These are phyloP conservation scores for Penicillium sp. DNA, from an alignment of 2,329 filamentous ascomycete species.

Conservation along the genomic window DNA sequence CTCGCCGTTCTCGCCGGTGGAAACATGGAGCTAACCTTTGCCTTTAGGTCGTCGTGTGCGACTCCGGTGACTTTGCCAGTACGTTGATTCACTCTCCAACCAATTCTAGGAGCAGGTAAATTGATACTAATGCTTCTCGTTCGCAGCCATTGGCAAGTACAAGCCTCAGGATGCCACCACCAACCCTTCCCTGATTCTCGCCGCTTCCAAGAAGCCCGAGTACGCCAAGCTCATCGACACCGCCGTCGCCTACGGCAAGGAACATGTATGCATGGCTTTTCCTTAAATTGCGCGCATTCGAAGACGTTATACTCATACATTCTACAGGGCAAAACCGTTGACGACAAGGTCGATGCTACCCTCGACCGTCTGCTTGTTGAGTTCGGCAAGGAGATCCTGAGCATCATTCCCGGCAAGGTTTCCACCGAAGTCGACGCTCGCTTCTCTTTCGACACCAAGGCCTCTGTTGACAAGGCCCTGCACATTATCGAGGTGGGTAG, in stretches of 20 bases:
- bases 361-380: slow-evolving; percentile 93
- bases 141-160: slow-evolving; percentile 93
- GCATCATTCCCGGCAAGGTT: slow-evolving; percentile 96
- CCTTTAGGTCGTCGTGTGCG: slow-evolving; percentile 81
- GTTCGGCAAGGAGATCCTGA: slow-evolving; percentile 96
- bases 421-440: slow-evolving; percentile 97
- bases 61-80: slow-evolving; percentile 88
- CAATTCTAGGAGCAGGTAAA: background rate
- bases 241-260: slow-evolving; percentile 82
- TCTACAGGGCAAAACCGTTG: slow-evolving; percentile 56
- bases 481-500: slow-evolving; percentile 81
- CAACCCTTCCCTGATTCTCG: slow-evolving; percentile 98
- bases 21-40: slow-evolving; percentile 10
- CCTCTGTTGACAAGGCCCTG: slow-evolving; percentile 89
- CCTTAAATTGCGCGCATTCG: background rate
- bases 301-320: slow-evolving; percentile 8
- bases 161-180: slow-evolving; percentile 99
- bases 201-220: slow-evolving; percentile 95
- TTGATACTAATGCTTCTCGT: slow-evolving; percentile 1
- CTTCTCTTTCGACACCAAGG: slow-evolving; percentile 93
- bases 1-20: slow-evolving; percentile 5
- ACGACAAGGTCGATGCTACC: slow-evolving; percentile 81
- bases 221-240: slow-evolving; percentile 88
- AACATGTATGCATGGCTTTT: slow-evolving; percentile 50
- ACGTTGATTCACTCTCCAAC: slow-evolving; percentile 39